phyloP scores from a whole-genome alignment of 2,329 filamentous ascomycete genomes.

The Colletotrichum abscissum region DNA sequence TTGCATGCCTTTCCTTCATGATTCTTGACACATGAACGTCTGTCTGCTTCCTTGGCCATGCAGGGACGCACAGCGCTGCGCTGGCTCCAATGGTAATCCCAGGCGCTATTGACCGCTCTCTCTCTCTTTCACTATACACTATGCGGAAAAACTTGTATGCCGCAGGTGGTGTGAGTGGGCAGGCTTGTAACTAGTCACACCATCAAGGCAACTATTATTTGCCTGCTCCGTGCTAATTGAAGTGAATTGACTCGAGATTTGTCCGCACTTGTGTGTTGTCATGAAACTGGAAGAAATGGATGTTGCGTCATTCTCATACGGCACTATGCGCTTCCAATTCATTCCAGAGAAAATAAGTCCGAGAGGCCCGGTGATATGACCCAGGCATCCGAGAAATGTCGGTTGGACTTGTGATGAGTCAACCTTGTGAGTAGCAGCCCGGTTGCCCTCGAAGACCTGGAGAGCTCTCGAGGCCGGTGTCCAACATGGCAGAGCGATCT shows the following conservation, averaged over 20 bases:
- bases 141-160: slow-evolving; percentile 17
- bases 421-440: neutral
- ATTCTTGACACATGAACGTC: neutral
- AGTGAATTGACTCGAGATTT: neutral
- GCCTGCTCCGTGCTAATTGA: neutral
- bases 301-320: neutral
- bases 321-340: neutral
- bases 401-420: neutral
- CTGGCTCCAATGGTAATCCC: slow-evolving; percentile 33
- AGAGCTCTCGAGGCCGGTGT: neutral
- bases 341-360: neutral
- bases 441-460: neutral
- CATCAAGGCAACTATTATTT: neutral
- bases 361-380: neutral
- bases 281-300: neutral
- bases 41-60: slow-evolving; percentile 9
- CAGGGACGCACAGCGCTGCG: slow-evolving; percentile 22
- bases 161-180: slow-evolving; percentile 8
- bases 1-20: neutral
- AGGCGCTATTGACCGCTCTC: slow-evolving; percentile 21
- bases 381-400: neutral
- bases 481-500: neutral
- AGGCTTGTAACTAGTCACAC: neutral
- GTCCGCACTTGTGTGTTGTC: neutral
- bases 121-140: neutral